Conservation (phyloP, 495 filamentous ascomycete species). For the Lichina pygmaea region DNA sequence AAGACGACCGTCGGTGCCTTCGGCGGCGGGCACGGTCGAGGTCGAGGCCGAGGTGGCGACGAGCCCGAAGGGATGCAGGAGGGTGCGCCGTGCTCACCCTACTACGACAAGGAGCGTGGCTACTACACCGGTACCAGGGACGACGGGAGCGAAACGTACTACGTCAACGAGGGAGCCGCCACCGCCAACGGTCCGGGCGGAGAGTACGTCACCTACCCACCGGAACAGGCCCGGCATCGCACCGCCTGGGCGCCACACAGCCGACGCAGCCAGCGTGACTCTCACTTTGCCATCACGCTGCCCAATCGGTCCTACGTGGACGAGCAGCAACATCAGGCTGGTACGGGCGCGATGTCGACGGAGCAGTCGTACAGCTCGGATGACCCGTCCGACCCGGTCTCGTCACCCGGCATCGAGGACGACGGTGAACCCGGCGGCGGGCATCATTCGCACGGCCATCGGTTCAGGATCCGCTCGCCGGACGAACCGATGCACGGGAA, state of each 20-base stretch:
- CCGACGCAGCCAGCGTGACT: slow-evolving; percentile 13
- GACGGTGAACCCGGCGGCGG: slow-evolving; percentile 27
- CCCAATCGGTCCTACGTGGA: slow-evolving; percentile 25
- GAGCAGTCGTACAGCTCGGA: slow-evolving; percentile 1
- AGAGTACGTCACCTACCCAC: slow-evolving; percentile 56
- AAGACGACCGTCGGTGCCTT: slow-evolving; percentile 35
- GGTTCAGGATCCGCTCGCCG: slow-evolving; percentile 82
- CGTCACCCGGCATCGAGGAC: slow-evolving; percentile 18
- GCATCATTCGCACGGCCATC: slow-evolving; percentile 57
- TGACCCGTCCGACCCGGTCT: slow-evolving; percentile 13
- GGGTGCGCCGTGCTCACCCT: slow-evolving; percentile 6
- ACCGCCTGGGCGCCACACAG: slow-evolving; percentile 17
- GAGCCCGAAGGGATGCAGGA: slow-evolving; percentile 7
- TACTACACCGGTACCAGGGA: slow-evolving; percentile 37
- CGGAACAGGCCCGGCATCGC: slow-evolving; percentile 27
- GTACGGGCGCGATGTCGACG: slow-evolving; percentile 17
- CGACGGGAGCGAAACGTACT: slow-evolving; percentile 57
- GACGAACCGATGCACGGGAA: slow-evolving; percentile 97
- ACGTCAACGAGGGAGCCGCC: slow-evolving; percentile 38
- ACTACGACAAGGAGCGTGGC: slow-evolving; percentile 26
- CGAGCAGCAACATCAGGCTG: not conserved
- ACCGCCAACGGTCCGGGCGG: slow-evolving; percentile 46
- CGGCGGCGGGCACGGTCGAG: slow-evolving; percentile 15
- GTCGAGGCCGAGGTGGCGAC: slow-evolving; percentile 8
- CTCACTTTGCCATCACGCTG: slow-evolving; percentile 19